Percentiles rank a stretch among this genome's conserved stretches.
These are phyloP conservation scores for Solanum virginianum DNA, from an alignment of 257 asterid species.

Conservation along the genomic window DNA sequence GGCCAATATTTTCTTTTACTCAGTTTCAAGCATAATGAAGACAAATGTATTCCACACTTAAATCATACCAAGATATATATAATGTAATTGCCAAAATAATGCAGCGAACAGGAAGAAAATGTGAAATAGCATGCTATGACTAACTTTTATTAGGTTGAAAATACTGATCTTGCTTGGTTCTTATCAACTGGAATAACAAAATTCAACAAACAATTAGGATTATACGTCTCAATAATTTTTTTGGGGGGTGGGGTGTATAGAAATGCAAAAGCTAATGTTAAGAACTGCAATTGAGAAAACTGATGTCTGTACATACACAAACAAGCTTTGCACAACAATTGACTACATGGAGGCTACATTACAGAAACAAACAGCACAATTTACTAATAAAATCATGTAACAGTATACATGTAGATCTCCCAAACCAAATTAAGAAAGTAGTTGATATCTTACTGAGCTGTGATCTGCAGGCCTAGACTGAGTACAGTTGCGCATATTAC, in stretches of 20 bases:
- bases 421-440: background rate
- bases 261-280: background rate
- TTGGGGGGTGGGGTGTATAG: background rate
- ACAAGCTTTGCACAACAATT: background rate
- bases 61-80: background rate
- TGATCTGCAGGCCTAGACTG: conserved; percentile 92
- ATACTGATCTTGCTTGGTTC: background rate
- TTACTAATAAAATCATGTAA: background rate
- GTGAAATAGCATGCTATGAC: background rate
- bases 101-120: background rate
- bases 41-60: background rate
- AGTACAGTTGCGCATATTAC: conserved; percentile 86
- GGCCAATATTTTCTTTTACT: background rate
- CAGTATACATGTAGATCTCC: background rate
- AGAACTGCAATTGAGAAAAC: background rate
- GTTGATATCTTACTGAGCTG: conserved; percentile 34
- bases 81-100: background rate
- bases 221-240: background rate
- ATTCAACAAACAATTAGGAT: background rate
- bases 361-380: background rate
- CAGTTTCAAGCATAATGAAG: background rate
- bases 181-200: background rate
- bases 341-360: background rate
- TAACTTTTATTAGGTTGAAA: background rate
- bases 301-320: background rate